These are phyloP conservation scores for Boletus edulis DNA, from an alignment of 768 basidiomycete species.

Conservation along the genomic window DNA sequence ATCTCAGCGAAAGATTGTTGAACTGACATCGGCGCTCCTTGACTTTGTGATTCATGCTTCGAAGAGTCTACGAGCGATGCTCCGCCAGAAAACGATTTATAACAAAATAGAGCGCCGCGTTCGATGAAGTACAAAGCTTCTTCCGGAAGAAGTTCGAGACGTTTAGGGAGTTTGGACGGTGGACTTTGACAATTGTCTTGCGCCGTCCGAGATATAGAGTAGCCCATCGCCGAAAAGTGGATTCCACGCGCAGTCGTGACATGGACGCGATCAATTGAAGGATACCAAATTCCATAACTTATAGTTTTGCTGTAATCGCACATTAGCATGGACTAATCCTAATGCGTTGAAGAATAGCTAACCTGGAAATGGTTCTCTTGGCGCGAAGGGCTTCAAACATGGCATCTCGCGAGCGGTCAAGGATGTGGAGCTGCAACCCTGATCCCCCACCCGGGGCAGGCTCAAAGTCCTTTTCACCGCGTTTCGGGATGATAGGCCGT, in stretches of 20 bases:
- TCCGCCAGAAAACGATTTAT: constrained; percentile 48
- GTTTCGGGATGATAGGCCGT: constrained; percentile 83
- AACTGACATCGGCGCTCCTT: constrained; percentile 80
- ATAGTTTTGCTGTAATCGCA: constrained; percentile 57
- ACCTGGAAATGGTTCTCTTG: constrained; percentile 76
- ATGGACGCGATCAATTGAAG: constrained; percentile 58
- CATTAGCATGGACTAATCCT: background rate
- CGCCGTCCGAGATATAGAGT: constrained; percentile 58
- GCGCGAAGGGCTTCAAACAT: constrained; percentile 83
- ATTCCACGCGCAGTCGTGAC: constrained; percentile 79
- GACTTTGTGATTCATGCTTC: constrained; percentile 37
- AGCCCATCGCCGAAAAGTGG: constrained; percentile 78
- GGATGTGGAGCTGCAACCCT: constrained; percentile 74
- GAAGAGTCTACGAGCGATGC: constrained; percentile 11
- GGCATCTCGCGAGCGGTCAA: constrained; percentile 76
- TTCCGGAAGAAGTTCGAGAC: constrained; percentile 88
- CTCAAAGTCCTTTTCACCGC: constrained; percentile 98
- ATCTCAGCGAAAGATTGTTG: constrained; percentile 88
- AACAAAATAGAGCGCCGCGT: constrained; percentile 84
- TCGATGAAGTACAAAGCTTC: constrained; percentile 94
- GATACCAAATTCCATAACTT: constrained; percentile 82
- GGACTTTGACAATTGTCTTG: constrained; percentile 17
- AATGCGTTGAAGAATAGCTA: constrained; percentile 11
- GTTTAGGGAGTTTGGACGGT: constrained; percentile 49
- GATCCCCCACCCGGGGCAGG: constrained; percentile 66